These are phyloP conservation scores for Leccinum obscurum DNA, from an alignment of 768 basidiomycete species.

Conservation along the genomic window DNA sequence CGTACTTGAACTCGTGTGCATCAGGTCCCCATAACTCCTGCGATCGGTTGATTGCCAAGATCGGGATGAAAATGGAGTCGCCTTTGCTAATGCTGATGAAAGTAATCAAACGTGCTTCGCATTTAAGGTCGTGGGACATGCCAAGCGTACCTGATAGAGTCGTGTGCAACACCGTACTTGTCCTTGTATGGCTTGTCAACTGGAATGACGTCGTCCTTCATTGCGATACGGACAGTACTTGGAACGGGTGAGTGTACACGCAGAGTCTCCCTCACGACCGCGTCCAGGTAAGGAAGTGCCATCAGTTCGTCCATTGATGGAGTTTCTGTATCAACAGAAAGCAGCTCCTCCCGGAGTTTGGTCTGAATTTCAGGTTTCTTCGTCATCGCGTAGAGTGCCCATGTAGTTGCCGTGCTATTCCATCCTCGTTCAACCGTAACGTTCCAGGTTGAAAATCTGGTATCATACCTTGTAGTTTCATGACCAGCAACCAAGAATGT, in stretches of 20 bases:
- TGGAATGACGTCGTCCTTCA: slow-evolving; percentile 54
- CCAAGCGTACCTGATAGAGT: slow-evolving; percentile 37
- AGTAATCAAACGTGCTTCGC: not conserved
- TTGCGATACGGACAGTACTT: slow-evolving; percentile 42
- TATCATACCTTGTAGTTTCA: slow-evolving; percentile 1
- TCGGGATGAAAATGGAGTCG: slow-evolving; percentile 48
- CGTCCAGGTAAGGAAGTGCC: slow-evolving; percentile 68
- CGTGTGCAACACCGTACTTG: slow-evolving; percentile 38
- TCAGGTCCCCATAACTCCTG: slow-evolving; percentile 63
- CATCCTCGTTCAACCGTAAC: not conserved
- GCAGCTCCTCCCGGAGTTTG: slow-evolving; percentile 59
- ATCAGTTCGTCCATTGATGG: slow-evolving; percentile 72
- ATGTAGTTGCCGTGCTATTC: slow-evolving; percentile 44
- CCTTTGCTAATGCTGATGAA: slow-evolving; percentile 43
- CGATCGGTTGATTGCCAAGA: slow-evolving; percentile 51
- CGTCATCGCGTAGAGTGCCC: slow-evolving; percentile 59
- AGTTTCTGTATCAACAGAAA: slow-evolving; percentile 49
- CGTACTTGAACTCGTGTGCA: slow-evolving; percentile 56
- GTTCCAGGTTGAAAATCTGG: not conserved
- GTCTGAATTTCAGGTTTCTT: slow-evolving; percentile 48
- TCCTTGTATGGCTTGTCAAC: slow-evolving; percentile 47
- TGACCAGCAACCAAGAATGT: slow-evolving; percentile 1
- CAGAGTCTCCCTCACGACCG: slow-evolving; percentile 59
- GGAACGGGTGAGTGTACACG: slow-evolving; percentile 56
- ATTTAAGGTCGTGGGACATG: not conserved